Base-by-base conservation (phyloP, 2,329 filamentous ascomycete species). In the Fusarium nodosum region DNA sequence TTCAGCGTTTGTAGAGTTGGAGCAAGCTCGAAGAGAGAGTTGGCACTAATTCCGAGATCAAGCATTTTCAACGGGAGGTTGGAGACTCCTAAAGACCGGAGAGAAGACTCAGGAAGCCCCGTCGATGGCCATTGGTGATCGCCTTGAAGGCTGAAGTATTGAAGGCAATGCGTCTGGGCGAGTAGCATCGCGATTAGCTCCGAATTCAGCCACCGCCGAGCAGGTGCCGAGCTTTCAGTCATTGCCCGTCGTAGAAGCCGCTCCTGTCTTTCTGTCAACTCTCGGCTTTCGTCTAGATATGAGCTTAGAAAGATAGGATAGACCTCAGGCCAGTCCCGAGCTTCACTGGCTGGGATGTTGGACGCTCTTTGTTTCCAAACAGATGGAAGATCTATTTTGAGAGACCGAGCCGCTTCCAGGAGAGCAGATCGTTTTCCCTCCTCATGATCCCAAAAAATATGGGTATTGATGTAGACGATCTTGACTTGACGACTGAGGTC, bases 361-460 rank as follows among this genome's bases (percentile, higher is more conserved):
- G n/a, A 38, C 5, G 36, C 36, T 38, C 36, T 38, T 8, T 6
- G 36, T 20, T 38, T 38, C 36, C 36, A 38, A 20, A 7, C n/a
- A 12, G n/a, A n/a, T n/a, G n/a, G n/a, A 38, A 38, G 36, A 6
- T 38, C 5, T 10, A 38, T 38, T 1, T 38, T 13, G 2, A 38
- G 5, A 20, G n/a, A n/a, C 36, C 6, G 11, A 20, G n/a, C 36
- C 11, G 36, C 36, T 38, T 38, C 36, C 1, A 38, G 36, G 5
- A 38, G 36, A 7, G 36, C n/a, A 20, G n/a, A 10, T 20, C 36
- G 6, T 5, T 38, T 20, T 7, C n/a, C 36, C 11, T 13, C n/a
- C 11, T 38, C 11, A 13, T 38, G 13, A 1, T 2, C 0, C n/a
- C 7, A 4, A 11, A 38, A 20, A 13, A 20, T 6, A 4, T 1